These are phyloP conservation scores for Myxozyma vanderwaltii DNA, from an alignment of 805 yeast species.

Conservation along the genomic window DNA sequence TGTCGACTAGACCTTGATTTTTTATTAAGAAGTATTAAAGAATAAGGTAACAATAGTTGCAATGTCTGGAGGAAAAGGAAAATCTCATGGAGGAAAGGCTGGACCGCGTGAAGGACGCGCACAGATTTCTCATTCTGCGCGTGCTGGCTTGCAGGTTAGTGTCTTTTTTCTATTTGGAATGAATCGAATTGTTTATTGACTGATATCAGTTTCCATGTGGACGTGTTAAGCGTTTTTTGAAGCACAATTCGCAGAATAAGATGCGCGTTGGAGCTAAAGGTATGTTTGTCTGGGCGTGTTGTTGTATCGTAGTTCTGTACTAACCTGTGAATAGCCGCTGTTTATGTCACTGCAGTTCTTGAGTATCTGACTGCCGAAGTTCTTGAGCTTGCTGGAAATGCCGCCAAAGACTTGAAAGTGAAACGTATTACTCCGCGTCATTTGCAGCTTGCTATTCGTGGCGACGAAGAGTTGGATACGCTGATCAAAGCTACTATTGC, in stretches of 20 bases:
- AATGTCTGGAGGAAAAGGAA: conserved; percentile 90
- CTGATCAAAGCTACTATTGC: conserved; percentile 95
- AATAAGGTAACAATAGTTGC: neutral
- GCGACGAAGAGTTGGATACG: conserved; percentile 95
- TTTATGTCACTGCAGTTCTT: conserved; percentile 92
- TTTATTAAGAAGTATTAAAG: too few species aligned
- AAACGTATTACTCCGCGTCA: conserved; percentile 98
- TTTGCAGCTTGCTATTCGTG: conserved; percentile 93
- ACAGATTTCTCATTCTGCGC: conserved; percentile 81
- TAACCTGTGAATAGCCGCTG: conserved; percentile 60
- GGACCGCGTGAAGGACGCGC: conserved; percentile 76
- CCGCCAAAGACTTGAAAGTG: conserved; percentile 94
- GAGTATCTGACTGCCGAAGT: conserved; percentile 98
- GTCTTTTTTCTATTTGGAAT: neutral
- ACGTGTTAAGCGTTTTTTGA: conserved; percentile 94
- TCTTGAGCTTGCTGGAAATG: conserved; percentile 97
- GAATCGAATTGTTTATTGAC: neutral
- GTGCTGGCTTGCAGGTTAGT: conserved; percentile 68
- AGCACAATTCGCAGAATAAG: conserved; percentile 83
- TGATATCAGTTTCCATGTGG: conserved; percentile 97
- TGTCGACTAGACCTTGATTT: too few species aligned
- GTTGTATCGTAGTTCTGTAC: neutral
- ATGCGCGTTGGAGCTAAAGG: conserved; percentile 78
- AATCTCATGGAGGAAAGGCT: conserved; percentile 74
- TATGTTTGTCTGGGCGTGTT: conserved; percentile 18